Conservation (phyloP, 75 land plant genomes). For the Cunninghamia lanceolata region DNA sequence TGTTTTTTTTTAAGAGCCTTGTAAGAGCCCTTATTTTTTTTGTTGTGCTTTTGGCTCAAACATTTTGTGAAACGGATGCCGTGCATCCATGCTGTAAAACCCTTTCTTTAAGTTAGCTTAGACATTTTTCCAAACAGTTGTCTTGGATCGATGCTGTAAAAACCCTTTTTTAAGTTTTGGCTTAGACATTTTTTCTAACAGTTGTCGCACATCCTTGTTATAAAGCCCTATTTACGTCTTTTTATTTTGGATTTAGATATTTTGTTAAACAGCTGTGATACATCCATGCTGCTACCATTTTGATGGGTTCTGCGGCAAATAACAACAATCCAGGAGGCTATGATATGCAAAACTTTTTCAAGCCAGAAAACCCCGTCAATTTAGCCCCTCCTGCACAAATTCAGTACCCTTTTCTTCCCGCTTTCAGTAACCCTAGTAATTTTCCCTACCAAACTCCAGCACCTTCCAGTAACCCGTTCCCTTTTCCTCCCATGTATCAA, state of each 20-base stretch:
- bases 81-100: neutral
- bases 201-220: neutral
- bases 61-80: neutral
- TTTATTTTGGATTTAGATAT: neutral
- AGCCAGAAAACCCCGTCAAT: neutral
- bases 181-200: neutral
- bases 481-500: conserved; percentile 17
- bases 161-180: neutral
- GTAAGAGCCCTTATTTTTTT: neutral
- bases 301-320: conserved; percentile 14
- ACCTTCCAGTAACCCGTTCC: conserved; percentile 14
- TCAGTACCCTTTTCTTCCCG: neutral
- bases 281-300: neutral
- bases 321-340: neutral
- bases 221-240: neutral
- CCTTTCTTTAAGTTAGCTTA: neutral
- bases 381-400: neutral
- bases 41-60: neutral
- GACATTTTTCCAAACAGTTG: neutral
- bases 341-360: conserved; percentile 7
- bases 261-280: neutral
- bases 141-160: neutral
- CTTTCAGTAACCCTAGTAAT: neutral
- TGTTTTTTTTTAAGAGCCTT: neutral
- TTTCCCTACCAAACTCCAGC: conserved; percentile 8